These are phyloP conservation scores for Spatholobus suberectus DNA, from an alignment of 306 rosid genomes.

Conservation along the genomic window DNA sequence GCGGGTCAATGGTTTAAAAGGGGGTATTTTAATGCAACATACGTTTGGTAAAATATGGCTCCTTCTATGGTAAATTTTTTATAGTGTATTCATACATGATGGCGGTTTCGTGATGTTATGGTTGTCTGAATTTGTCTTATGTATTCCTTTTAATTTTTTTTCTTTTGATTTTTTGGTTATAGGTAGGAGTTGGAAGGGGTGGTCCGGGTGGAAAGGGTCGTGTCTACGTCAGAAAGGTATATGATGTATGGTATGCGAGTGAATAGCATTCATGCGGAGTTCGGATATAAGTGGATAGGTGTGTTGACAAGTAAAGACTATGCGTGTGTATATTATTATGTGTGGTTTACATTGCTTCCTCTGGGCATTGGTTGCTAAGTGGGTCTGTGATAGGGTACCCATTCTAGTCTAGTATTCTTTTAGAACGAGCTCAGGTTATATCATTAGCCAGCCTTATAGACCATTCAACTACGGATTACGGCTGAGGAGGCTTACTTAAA, in stretches of 20 bases:
- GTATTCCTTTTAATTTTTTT: neutral
- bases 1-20: constrained; percentile 40
- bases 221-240: neutral
- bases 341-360: neutral
- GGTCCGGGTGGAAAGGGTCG: constrained; percentile 33
- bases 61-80: constrained; percentile 10
- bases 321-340: neutral
- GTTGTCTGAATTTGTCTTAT: constrained; percentile 39
- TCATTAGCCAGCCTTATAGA: neutral
- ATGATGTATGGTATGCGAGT: neutral
- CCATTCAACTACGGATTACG: neutral
- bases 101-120: constrained; percentile 48
- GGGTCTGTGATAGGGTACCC: too few relatives aligned
- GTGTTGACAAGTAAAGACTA: neutral
- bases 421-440: neutral
- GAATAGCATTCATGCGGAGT: neutral
- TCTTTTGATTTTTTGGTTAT: neutral
- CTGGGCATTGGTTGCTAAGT: too few relatives aligned
- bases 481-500: neutral
- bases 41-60: constrained; percentile 33
- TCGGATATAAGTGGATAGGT: neutral
- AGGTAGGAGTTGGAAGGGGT: neutral
- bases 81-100: neutral
- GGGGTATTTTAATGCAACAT: constrained; percentile 20
- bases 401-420: neutral